phyloP scores from a whole-genome alignment of 352 stramenopile genomes.

The Pythium myriotylum region DNA sequence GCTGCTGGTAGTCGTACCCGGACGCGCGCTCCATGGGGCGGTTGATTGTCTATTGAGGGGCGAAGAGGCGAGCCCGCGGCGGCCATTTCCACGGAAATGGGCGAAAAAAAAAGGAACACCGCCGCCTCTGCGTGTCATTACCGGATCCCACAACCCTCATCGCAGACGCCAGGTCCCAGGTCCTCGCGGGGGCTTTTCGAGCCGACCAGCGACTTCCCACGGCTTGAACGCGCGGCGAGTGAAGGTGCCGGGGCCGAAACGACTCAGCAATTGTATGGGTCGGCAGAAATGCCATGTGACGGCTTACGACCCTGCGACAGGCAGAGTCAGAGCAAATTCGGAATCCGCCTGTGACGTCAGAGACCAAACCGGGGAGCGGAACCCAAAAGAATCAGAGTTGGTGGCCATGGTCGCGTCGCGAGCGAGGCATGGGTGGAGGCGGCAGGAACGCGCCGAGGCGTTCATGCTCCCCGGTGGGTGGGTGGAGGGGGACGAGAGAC shows the following conservation, averaged over 20 bases:
- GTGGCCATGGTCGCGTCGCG: too few species aligned
- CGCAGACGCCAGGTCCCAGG: constrained; percentile 8
- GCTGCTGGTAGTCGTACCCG: background rate
- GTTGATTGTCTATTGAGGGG: background rate
- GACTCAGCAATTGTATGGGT: constrained; percentile 14
- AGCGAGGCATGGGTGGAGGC: too few species aligned
- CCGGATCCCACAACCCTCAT: constrained; percentile 13
- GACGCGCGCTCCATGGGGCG: background rate
- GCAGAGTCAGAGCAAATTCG: background rate
- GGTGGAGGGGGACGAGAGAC: too few species aligned
- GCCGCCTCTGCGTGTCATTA: constrained; percentile 9
- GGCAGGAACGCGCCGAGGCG: too few species aligned
- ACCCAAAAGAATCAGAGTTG: too few species aligned
- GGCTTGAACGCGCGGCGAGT: constrained; percentile 13
- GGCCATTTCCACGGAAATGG: constrained; percentile 6
- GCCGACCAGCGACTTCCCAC: constrained; percentile 1
- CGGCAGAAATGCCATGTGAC: constrained; percentile 5
- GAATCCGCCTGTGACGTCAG: background rate
- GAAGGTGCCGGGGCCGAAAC: background rate
- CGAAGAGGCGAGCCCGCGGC: background rate
- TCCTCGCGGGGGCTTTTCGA: background rate
- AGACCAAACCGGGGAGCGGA: too few species aligned
- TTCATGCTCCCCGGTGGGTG: too few species aligned
- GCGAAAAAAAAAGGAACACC: constrained; percentile 1
- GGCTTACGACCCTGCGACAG: constrained; percentile 8